These are phyloP conservation scores for Stenocarpella maydis DNA, from an alignment of 2,329 filamentous ascomycete species.

Conservation along the genomic window DNA sequence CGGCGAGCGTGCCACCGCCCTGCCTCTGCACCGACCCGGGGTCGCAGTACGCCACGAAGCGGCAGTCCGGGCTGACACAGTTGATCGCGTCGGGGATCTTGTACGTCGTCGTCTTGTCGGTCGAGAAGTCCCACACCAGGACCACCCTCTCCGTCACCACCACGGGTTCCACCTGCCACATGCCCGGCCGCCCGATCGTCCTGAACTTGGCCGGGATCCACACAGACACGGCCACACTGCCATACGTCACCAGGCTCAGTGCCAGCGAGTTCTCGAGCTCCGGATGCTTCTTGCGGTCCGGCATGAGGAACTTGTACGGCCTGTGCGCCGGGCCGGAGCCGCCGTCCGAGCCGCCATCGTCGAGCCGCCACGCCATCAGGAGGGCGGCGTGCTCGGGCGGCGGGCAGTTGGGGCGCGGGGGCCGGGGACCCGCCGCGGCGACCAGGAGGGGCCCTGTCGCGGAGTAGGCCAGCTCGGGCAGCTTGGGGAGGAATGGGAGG, in stretches of 20 bases:
- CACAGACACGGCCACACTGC: slow-evolving; percentile 49
- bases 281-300: slow-evolving; percentile 45
- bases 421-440: slow-evolving; percentile 49
- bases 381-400: slow-evolving; percentile 49
- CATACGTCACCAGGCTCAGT: slow-evolving; percentile 47
- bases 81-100: slow-evolving; percentile 50
- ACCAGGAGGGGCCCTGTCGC: slow-evolving; percentile 50
- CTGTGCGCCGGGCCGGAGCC: slow-evolving; percentile 35
- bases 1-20: slow-evolving; percentile 46
- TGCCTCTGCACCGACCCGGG: slow-evolving; percentile 43
- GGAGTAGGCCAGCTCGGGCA: slow-evolving; percentile 51
- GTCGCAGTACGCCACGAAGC: slow-evolving; percentile 51
- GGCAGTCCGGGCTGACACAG: slow-evolving; percentile 51
- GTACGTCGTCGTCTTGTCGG: slow-evolving; percentile 48
- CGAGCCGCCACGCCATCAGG: slow-evolving; percentile 51
- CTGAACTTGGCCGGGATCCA: slow-evolving; percentile 51
- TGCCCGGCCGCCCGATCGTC: slow-evolving; percentile 43
- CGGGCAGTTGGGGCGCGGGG: slow-evolving; percentile 48
- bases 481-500: slow-evolving; percentile 49
- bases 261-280: slow-evolving; percentile 52
- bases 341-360: slow-evolving; percentile 34
- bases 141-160: slow-evolving; percentile 46
- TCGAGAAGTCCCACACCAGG: slow-evolving; percentile 51
- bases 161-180: slow-evolving; percentile 47
- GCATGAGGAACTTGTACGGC: slow-evolving; percentile 48